Evolutionary conservation across 108 stramenopile species (phyloP).

Genomic region (Nannochloropsis granulata): DNA sequence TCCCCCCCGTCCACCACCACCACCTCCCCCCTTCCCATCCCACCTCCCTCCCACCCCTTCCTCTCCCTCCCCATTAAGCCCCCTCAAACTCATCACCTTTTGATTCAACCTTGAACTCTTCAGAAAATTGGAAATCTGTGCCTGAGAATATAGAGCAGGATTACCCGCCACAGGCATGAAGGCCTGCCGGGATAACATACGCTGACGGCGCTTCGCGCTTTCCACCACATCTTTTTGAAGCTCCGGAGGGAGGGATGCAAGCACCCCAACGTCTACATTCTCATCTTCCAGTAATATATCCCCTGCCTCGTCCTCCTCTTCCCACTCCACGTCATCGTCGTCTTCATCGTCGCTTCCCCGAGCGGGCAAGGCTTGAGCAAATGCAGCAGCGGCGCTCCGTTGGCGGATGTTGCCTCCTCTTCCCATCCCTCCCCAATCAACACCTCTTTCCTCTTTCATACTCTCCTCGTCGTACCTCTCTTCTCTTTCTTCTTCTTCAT

Average conservation of each 20-base stretch:
- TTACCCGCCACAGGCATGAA: slow-evolving; percentile 80
- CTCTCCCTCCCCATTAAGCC: not conserved
- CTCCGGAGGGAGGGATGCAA: slow-evolving; percentile 53
- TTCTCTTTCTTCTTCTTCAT: not conserved
- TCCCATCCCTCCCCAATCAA: not conserved
- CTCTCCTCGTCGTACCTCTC: not conserved
- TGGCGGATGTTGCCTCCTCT: not conserved
- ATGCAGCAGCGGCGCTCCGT: slow-evolving; percentile 22
- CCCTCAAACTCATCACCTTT: not conserved
- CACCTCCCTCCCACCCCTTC: not conserved
- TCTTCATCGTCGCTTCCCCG: slow-evolving; percentile 44
- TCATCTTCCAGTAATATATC: not conserved
- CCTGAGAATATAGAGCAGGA: slow-evolving; percentile 60
- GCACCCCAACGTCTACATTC: slow-evolving; percentile 37
- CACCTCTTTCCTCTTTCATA: not conserved
- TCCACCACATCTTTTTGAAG: slow-evolving; percentile 62
- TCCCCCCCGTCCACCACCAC: not conserved
- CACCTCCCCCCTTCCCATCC: not conserved
- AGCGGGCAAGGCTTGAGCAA: slow-evolving; percentile 40
- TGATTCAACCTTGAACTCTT: slow-evolving; percentile 35
- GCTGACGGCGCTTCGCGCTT: slow-evolving; percentile 48
- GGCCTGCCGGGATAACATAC: slow-evolving; percentile 62
- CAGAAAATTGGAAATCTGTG: slow-evolving; percentile 78
- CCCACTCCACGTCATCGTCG: slow-evolving; percentile 28
- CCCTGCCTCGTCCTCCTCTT: slow-evolving; percentile 1